These are phyloP conservation scores for Botrytis squamosa DNA, from an alignment of 2,329 filamentous ascomycete species.

Conservation along the genomic window DNA sequence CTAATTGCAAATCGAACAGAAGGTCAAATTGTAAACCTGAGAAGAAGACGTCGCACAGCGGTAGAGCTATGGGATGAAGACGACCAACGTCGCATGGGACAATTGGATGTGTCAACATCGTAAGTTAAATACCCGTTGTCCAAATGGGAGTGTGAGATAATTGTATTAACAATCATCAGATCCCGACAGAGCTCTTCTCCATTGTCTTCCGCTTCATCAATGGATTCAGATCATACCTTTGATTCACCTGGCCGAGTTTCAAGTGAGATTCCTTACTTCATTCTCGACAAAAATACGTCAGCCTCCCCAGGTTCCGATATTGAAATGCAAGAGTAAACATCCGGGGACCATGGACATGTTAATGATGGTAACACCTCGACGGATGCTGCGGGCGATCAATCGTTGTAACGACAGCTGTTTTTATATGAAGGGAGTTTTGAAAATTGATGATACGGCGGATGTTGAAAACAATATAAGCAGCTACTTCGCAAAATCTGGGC, in stretches of 20 bases:
- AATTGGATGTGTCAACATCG: not conserved
- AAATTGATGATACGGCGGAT: not conserved
- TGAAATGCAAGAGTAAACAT: not conserved
- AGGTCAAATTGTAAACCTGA: conserved; percentile 26
- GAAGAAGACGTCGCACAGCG: conserved; percentile 28
- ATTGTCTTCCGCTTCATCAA: not conserved
- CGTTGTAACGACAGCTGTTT: not conserved
- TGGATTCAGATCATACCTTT: not conserved
- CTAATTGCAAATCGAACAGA: conserved; percentile 27
- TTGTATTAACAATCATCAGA: conserved; percentile 3
- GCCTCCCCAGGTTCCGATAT: not conserved
- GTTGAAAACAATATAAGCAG: not conserved
- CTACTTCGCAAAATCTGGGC: not conserved
- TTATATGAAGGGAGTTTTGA: not conserved
- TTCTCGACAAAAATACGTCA: not conserved
- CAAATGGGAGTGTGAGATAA: no score
- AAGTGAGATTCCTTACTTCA: not conserved
- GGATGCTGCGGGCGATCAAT: not conserved
- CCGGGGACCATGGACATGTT: not conserved
- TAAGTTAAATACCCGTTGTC: conserved; percentile 1
- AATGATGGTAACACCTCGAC: not conserved
- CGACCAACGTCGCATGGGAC: conserved; percentile 16
- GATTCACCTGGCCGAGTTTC: not conserved
- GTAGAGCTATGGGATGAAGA: conserved; percentile 29
- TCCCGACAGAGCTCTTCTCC: not conserved